These are phyloP conservation scores for Mortierella sp. DNA, from an alignment of 371 early-diverging fungal genomes.

Conservation along the genomic window DNA sequence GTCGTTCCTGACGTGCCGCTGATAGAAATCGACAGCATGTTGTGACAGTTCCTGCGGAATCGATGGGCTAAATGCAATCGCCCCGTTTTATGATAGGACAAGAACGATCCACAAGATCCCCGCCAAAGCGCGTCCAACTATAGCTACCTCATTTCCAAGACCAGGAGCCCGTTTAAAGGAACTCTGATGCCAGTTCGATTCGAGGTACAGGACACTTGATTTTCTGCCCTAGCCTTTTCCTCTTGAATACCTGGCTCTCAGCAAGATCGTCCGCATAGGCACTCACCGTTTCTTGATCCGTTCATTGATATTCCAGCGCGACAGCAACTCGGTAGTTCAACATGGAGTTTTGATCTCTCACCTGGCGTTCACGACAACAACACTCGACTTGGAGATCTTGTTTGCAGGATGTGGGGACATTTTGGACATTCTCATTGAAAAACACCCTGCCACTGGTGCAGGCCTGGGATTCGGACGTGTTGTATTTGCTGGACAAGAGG, in stretches of 20 bases:
- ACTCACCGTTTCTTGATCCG: too few relatives aligned
- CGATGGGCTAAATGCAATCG: too few relatives aligned
- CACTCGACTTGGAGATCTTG: conserved; percentile 51
- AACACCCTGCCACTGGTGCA: conserved; percentile 62
- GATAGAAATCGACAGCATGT: too few relatives aligned
- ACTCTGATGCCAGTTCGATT: conserved; percentile 37
- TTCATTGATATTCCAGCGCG: too few relatives aligned
- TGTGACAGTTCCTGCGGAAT: too few relatives aligned
- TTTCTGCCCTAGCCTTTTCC: too few relatives aligned
- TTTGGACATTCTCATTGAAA: conserved; percentile 60
- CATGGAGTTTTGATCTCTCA: conserved; percentile 50
- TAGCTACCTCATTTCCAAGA: conserved; percentile 49
- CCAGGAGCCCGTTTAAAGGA: conserved; percentile 47
- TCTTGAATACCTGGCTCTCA: too few relatives aligned
- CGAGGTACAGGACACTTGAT: too few relatives aligned
- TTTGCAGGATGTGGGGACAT: conserved; percentile 69
- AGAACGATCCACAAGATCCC: conserved; percentile 41
- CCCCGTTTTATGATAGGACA: too few relatives aligned
- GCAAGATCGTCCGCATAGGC: too few relatives aligned
- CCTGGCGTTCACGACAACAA: conserved; percentile 38
- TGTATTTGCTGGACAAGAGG: conserved; percentile 57
- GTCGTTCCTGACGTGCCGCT: too few relatives aligned
- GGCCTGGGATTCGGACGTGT: conserved; percentile 67
- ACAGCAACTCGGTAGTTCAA: conserved; percentile 40
- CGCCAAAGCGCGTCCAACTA: conserved; percentile 51